Percentiles rank a stretch among this genome's conserved stretches.
Conservation (phyloP, 805 yeast species). For the Candida anglica region DNA sequence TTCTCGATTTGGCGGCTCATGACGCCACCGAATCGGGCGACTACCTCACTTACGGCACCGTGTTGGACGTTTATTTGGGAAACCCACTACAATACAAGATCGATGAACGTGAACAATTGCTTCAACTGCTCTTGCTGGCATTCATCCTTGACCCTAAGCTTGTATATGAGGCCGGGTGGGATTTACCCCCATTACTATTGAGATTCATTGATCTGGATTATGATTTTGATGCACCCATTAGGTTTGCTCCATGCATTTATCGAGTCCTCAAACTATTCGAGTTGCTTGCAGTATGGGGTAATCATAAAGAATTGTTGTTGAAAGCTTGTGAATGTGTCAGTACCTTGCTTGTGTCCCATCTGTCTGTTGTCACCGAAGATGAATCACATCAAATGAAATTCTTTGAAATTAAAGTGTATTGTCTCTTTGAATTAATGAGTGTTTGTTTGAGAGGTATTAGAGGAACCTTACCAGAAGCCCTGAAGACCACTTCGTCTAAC, state of each 20-base stretch:
- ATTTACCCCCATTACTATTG: slow-evolving; percentile 68
- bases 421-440: slow-evolving; percentile 60
- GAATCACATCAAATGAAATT: slow-evolving; percentile 16
- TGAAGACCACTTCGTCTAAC: too few relatives aligned
- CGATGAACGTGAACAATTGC: slow-evolving; percentile 48
- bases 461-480: too few relatives aligned
- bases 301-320: slow-evolving; percentile 75
- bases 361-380: slow-evolving; percentile 9
- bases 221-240: slow-evolving; percentile 20
- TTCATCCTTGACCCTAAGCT: slow-evolving; percentile 44
- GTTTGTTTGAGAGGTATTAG: slow-evolving; percentile 56
- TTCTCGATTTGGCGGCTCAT: slow-evolving; percentile 24
- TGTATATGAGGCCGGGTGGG: slow-evolving; percentile 82
- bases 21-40: slow-evolving; percentile 49
- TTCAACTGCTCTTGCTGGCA: slow-evolving; percentile 35
- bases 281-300: slow-evolving; percentile 63
- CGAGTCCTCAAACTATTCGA: slow-evolving; percentile 51
- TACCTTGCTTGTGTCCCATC: slow-evolving; percentile 23
- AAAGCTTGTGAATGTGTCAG: slow-evolving; percentile 64
- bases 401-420: slow-evolving; percentile 59
- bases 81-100: slow-evolving; percentile 43
- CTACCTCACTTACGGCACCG: slow-evolving; percentile 67
- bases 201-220: slow-evolving; percentile 44
- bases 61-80: slow-evolving; percentile 56
- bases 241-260: slow-evolving; percentile 37